These are phyloP conservation scores for Prunus salicina DNA, from an alignment of 306 rosid genomes.

Conservation along the genomic window DNA sequence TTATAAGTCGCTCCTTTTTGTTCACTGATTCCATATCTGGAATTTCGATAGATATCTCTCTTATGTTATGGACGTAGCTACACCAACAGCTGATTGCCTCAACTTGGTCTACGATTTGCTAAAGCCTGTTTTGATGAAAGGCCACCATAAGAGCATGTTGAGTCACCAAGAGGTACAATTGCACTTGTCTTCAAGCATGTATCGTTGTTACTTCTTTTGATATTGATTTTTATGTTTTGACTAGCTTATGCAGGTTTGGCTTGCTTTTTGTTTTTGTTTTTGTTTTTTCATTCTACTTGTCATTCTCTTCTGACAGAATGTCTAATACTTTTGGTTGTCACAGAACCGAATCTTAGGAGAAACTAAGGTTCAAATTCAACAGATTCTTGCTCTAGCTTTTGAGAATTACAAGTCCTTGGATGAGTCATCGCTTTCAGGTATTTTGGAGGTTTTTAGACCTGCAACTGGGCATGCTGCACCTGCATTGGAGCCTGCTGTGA, in stretches of 20 bases:
- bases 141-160: slow-evolving; percentile 68
- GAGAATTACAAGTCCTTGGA: slow-evolving; percentile 94
- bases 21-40: neutral
- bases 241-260: slow-evolving; percentile 15
- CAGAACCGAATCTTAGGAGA: slow-evolving; percentile 97
- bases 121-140: slow-evolving; percentile 79
- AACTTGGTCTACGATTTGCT: slow-evolving; percentile 66
- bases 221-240: slow-evolving; percentile 2
- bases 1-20: neutral
- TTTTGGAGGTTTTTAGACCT: slow-evolving; percentile 67
- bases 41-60: slow-evolving; percentile 63
- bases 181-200: slow-evolving; percentile 8
- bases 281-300: slow-evolving; percentile 9
- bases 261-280: slow-evolving; percentile 17
- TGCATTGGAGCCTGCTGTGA: slow-evolving; percentile 89
- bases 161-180: slow-evolving; percentile 94
- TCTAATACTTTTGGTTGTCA: slow-evolving; percentile 14
- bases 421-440: slow-evolving; percentile 73
- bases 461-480: slow-evolving; percentile 81
- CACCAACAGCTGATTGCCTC: slow-evolving; percentile 99
- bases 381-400: slow-evolving; percentile 66
- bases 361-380: slow-evolving; percentile 88
- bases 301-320: slow-evolving; percentile 29
- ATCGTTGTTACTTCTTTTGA: neutral
- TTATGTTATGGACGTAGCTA: slow-evolving; percentile 95